These are phyloP conservation scores for Telfairia occidentalis DNA, from an alignment of 331 rosid genomes.

Conservation along the genomic window DNA sequence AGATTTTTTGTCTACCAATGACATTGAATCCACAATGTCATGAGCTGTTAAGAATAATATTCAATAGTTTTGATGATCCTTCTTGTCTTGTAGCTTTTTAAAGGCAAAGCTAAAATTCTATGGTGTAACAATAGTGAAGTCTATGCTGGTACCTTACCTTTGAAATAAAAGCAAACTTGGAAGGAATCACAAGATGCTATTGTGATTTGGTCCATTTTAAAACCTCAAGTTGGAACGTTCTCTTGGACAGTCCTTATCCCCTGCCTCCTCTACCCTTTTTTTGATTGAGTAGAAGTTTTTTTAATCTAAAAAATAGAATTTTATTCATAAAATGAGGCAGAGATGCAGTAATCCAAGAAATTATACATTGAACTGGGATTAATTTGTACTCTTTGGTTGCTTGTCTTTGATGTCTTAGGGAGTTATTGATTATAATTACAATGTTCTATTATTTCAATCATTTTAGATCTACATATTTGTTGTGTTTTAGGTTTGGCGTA, in stretches of 20 bases:
- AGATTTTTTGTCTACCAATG: neutral
- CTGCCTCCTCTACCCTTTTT: neutral
- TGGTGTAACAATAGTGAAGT: neutral
- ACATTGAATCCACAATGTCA: neutral
- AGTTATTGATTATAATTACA: neutral
- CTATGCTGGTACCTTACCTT: neutral
- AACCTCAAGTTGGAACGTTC: neutral
- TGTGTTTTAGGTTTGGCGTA: slow-evolving; percentile 74
- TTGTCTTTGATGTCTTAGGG: neutral
- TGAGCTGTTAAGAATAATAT: neutral
- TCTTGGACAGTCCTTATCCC: neutral
- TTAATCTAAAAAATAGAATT: neutral
- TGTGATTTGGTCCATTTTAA: neutral
- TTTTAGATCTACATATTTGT: neutral
- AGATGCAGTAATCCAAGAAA: slow-evolving; percentile 1
- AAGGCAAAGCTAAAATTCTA: neutral
- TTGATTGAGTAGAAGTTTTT: neutral
- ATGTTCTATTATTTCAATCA: neutral
- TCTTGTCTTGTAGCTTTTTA: neutral
- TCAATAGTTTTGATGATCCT: neutral
- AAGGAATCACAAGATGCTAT: neutral
- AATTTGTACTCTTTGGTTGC: neutral
- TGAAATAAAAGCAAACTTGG: neutral
- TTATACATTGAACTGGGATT: neutral
- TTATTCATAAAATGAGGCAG: neutral